These are phyloP conservation scores for Dothistroma septosporum DNA, from an alignment of 2,329 filamentous ascomycete genomes.

Conservation along the genomic window DNA sequence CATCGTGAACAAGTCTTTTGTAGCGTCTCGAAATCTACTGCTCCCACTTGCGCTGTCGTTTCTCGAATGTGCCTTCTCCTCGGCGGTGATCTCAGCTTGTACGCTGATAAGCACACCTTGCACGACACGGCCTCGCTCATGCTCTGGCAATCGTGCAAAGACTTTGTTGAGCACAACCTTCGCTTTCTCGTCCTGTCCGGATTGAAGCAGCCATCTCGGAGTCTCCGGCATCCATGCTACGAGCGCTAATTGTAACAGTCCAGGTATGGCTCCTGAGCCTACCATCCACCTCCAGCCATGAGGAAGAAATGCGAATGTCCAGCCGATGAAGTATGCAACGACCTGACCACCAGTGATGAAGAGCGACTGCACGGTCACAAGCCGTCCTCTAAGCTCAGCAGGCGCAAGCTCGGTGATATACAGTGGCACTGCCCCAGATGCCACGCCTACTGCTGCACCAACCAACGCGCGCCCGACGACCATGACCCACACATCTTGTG, in stretches of 20 bases:
- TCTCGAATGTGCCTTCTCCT: constrained; percentile 19
- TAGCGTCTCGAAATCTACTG: constrained; percentile 6
- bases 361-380: constrained; percentile 77
- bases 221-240: constrained; percentile 78
- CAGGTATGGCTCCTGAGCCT: constrained; percentile 75
- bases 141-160: constrained; percentile 14
- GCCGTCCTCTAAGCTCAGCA: constrained; percentile 58
- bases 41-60: constrained; percentile 1
- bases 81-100: constrained; percentile 58
- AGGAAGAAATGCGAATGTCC: constrained; percentile 57
- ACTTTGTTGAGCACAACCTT: constrained; percentile 53
- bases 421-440: constrained; percentile 74
- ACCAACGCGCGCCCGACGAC: constrained; percentile 65
- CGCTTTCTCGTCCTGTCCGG: constrained; percentile 59
- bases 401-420: constrained; percentile 35
- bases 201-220: constrained; percentile 78
- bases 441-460: constrained; percentile 68
- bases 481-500: constrained; percentile 59
- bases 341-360: constrained; percentile 88
- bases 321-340: constrained; percentile 80
- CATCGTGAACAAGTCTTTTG: constrained; percentile 38
- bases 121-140: constrained; percentile 46
- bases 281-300: constrained; percentile 90
- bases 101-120: constrained; percentile 64
- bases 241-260: constrained; percentile 64